Evolutionary conservation across 768 basidiomycete genomes (phyloP).

Genomic region (Sarcomyxa edulis): DNA sequence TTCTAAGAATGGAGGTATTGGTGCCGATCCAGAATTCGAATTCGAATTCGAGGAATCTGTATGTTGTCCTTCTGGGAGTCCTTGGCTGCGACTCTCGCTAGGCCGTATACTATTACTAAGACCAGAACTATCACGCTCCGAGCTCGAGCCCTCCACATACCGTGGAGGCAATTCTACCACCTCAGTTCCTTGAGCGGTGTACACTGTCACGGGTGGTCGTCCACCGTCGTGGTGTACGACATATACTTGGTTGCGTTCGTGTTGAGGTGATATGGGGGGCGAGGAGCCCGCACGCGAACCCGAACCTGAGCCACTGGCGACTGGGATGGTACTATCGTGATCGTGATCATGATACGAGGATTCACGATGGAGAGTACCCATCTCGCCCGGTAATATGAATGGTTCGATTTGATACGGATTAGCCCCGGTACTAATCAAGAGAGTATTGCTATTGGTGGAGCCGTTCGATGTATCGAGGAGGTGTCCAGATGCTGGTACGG

Average conservation of each 20-base stretch:
- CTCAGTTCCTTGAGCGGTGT: conserved; percentile 47
- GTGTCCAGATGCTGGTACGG: not conserved
- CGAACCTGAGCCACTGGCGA: conserved; percentile 6
- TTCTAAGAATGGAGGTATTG: too few species aligned
- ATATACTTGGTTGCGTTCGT: conserved; percentile 33
- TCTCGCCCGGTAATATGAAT: conserved; percentile 32
- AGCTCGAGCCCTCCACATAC: conserved; percentile 25
- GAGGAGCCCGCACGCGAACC: conserved; percentile 4
- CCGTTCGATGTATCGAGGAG: too few species aligned
- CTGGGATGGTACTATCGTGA: not conserved
- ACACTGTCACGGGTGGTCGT: conserved; percentile 51
- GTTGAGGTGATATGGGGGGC: conserved; percentile 6
- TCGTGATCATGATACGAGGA: conserved; percentile 23
- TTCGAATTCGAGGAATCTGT: too few species aligned
- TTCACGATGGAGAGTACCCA: too few species aligned
- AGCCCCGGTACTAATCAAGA: not conserved
- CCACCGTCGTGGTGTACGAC: conserved; percentile 62
- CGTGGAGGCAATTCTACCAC: conserved; percentile 58
- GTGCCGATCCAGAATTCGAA: too few species aligned
- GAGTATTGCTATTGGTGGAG: too few species aligned
- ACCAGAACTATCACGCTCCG: too few species aligned
- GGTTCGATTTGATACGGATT: conserved; percentile 37
- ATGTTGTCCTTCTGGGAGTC: too few species aligned
- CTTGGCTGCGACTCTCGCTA: too few species aligned
- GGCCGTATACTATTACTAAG: not conserved